These are phyloP conservation scores for Forsythia suspensa DNA, from an alignment of 257 asterid species.

Conservation along the genomic window DNA sequence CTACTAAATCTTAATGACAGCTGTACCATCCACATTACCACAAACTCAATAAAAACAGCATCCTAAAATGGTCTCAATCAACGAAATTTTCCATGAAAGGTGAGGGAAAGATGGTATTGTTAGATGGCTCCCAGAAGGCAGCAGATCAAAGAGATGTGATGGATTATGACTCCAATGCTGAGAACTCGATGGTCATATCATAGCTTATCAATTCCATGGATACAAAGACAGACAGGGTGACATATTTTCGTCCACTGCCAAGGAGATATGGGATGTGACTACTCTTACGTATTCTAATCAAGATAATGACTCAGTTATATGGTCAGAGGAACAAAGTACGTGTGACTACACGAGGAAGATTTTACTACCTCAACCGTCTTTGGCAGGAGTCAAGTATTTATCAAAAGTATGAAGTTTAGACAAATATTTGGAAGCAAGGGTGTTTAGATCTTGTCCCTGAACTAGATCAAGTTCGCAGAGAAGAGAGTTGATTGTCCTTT, in stretches of 20 bases:
- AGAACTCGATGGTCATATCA: not conserved
- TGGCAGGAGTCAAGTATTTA: not conserved
- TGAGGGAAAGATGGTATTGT: not conserved
- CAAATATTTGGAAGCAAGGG: not conserved
- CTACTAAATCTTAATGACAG: not conserved
- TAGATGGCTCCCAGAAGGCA: not conserved
- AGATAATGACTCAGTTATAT: not conserved
- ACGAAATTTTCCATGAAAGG: not conserved
- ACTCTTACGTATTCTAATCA: not conserved
- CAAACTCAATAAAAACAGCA: not conserved
- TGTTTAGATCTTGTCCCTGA: not conserved
- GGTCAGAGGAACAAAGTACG: not conserved
- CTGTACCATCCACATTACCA: not conserved
- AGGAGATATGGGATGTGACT: not conserved
- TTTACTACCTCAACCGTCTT: not conserved
- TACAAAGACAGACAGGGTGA: not conserved
- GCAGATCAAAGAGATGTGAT: not conserved
- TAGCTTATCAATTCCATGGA: not conserved
- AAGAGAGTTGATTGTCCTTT: not conserved
- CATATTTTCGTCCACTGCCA: not conserved
- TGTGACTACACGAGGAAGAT: not conserved
- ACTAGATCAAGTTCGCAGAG: not conserved
- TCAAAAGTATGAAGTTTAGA: not conserved
- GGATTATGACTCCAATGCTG: not conserved
- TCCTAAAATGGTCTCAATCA: not conserved